Base-by-base conservation (phyloP, 176 grass and related monocot genomes). In the Oryza glaberrima region DNA sequence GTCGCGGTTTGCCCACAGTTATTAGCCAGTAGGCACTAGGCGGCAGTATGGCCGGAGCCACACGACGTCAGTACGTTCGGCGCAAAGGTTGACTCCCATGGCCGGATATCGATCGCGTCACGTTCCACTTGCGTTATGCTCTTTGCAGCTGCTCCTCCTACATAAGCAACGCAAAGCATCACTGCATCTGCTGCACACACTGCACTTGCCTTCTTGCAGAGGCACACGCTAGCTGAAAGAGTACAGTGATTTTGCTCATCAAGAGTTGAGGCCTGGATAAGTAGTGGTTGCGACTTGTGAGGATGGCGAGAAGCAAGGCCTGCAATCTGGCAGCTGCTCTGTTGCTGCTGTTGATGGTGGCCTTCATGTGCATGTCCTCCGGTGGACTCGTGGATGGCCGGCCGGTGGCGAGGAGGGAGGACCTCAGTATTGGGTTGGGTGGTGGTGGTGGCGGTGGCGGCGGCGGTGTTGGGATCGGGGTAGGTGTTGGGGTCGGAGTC, bases 361-460 rank as follows among this genome's bases (percentile, higher is more conserved):
- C 66, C 0, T 44, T 75, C 40, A 41, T 74, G 11, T 61, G 69
- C 63, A 73, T 63, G 47, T 3, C 35, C 11, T 47, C 66, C 4
- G 4, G 84, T 3, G 66, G n/a, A 0, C 16, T 32, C 16, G 87
- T 68, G 0, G 78, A 87, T 44, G 79, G 84, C 75, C 88, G 90
- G 6, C 81, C 23, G 3, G 86, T 78, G 9, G 81, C 79, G 17
- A 77, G 92, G 17, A 77, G 92, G 81, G 90, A 90, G 78, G 66
- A 70, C 45, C 92, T 94, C 52, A 73, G 84, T 22, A 7, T 92
- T 10, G 81, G 43, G 67, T 34, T 78, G 45, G 78, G 83, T 38
- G 69, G 68, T 3, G 61, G 49, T 1, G 92, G 90, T 7, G 67
- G 90, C 0, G 86, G 92, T 40, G 78, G 83, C 20, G 46, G 68